phyloP scores from a whole-genome alignment of 305 asterid species.

The Rubia peregrina region DNA sequence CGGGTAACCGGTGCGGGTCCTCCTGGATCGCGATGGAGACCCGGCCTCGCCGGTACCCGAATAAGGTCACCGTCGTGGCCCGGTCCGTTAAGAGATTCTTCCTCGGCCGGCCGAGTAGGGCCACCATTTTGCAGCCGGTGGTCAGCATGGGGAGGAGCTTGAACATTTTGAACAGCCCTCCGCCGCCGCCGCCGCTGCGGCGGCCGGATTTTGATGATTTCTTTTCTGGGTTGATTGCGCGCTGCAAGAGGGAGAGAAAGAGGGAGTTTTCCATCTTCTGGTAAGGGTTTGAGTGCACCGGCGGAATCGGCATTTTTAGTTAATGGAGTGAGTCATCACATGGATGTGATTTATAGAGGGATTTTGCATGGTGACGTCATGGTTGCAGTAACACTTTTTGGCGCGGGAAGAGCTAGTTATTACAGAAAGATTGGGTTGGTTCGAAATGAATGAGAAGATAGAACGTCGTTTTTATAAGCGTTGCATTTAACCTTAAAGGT shows the following conservation, averaged over 20 bases:
- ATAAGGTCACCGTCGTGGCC: constrained; percentile 72
- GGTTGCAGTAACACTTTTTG: neutral
- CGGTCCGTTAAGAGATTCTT: constrained; percentile 54
- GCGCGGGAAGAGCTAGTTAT: neutral
- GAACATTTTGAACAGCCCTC: constrained; percentile 65
- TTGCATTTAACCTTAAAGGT: neutral
- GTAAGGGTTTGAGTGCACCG: constrained; percentile 39
- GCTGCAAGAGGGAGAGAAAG: constrained; percentile 51
- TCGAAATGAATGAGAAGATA: neutral
- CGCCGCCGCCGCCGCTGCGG: constrained; percentile 39
- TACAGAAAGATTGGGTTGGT: neutral
- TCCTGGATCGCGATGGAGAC: constrained; percentile 70
- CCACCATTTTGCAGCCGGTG: constrained; percentile 90
- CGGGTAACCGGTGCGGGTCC: constrained; percentile 70
- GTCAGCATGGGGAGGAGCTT: constrained; percentile 90
- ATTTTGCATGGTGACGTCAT: constrained; percentile 1
- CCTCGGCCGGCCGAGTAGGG: constrained; percentile 57
- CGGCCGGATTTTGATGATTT: constrained; percentile 30
- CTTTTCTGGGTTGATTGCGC: constrained; percentile 20
- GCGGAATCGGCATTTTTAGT: constrained; percentile 14
- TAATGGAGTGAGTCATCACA: neutral
- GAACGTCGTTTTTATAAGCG: neutral
- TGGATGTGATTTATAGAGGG: neutral
- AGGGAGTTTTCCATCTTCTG: constrained; percentile 52
- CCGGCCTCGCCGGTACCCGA: constrained; percentile 69